Evolutionary conservation across 495 filamentous ascomycete species (phyloP).

Genomic region (Durotheca rogersii): DNA sequence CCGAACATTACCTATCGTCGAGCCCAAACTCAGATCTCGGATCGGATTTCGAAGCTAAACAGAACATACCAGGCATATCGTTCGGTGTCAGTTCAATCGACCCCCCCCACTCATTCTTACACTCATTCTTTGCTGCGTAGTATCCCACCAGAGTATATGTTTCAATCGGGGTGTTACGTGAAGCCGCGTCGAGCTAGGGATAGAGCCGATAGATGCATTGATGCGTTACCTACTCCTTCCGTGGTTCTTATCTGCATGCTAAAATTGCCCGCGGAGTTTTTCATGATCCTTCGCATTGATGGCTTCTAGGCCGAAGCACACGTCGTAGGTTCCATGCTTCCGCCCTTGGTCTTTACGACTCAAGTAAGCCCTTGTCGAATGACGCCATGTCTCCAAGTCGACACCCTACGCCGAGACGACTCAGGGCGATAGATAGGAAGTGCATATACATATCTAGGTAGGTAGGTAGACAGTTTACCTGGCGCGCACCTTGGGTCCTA

Average conservation of each 20-base stretch:
- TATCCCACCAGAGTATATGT: no score
- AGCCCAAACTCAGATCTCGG: conserved; percentile 22
- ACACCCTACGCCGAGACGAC: neutral
- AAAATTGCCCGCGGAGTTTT: conserved; percentile 1
- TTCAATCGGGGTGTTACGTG: neutral
- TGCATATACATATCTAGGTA: no score
- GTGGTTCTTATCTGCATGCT: neutral
- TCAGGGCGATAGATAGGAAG: neutral
- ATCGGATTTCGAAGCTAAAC: conserved; percentile 21
- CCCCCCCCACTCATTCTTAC: conserved; percentile 5
- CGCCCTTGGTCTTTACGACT: neutral
- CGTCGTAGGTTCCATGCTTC: neutral
- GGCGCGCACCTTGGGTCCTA: no score
- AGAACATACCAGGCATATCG: conserved; percentile 9
- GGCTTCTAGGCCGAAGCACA: neutral
- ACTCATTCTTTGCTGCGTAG: neutral
- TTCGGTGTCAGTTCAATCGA: conserved; percentile 16
- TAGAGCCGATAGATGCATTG: neutral
- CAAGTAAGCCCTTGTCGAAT: neutral
- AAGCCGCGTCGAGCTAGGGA: neutral
- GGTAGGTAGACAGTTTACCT: no score
- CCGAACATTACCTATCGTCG: conserved; percentile 5
- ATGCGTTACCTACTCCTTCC: neutral
- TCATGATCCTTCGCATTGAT: conserved; percentile 3
- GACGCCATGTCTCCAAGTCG: conserved; percentile 1